phyloP scores from a whole-genome alignment of 768 basidiomycete genomes.

The Plicaturopsis crispa region DNA sequence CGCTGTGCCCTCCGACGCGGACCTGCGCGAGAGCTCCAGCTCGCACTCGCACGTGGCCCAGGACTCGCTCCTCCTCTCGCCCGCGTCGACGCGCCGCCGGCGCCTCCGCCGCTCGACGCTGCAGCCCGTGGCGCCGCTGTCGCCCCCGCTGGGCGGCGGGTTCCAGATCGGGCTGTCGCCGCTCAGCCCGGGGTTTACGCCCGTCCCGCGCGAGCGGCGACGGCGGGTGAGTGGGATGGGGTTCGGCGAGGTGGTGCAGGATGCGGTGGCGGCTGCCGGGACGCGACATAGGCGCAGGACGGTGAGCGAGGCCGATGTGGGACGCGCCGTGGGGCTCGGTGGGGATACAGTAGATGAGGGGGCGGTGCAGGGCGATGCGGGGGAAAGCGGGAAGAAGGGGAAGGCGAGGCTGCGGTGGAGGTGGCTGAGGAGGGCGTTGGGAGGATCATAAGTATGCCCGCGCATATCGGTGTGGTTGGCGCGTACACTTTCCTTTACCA shows the following conservation, averaged over 20 bases:
- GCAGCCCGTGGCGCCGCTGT: background rate
- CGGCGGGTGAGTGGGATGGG: slow-evolving; percentile 32
- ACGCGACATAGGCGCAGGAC: slow-evolving; percentile 32
- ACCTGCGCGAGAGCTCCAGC: background rate
- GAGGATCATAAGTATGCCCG: slow-evolving; percentile 1
- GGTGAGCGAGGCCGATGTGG: slow-evolving; percentile 43
- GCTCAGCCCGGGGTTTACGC: slow-evolving; percentile 70
- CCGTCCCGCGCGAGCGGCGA: slow-evolving; percentile 47
- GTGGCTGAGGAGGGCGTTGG: slow-evolving; percentile 17
- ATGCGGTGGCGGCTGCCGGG: slow-evolving; percentile 12
- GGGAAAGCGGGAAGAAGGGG: slow-evolving; percentile 9
- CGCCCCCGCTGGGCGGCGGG: slow-evolving; percentile 23
- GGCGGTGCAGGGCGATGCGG: slow-evolving; percentile 5
- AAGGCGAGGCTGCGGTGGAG: slow-evolving; percentile 17
- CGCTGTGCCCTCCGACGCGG: background rate
- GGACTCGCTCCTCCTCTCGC: background rate
- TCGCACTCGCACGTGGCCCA: background rate
- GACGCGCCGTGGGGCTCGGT: slow-evolving; percentile 7
- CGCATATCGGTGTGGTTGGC: too few species aligned
- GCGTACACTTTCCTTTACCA: too few species aligned
- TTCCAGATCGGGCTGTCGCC: slow-evolving; percentile 75
- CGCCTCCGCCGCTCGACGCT: background rate
- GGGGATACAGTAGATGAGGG: slow-evolving; percentile 4
- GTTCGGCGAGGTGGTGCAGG: slow-evolving; percentile 24
- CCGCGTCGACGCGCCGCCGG: background rate